Evolutionary conservation across 495 filamentous ascomycete species (phyloP).

Genomic region (Pseudoneurospora amorphoporcata): DNA sequence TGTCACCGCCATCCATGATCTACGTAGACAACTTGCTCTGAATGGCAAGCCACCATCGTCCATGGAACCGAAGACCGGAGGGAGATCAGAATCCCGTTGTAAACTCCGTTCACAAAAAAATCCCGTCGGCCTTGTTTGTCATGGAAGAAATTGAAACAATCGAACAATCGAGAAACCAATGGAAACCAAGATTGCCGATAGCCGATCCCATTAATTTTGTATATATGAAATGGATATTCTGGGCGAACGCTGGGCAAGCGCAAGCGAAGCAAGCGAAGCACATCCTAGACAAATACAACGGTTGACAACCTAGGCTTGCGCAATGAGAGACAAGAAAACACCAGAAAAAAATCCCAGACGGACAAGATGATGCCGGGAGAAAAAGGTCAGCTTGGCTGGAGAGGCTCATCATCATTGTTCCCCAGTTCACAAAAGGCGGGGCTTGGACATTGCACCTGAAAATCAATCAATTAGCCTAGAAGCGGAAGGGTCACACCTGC

Average conservation of each 20-base stretch:
- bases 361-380: not conserved
- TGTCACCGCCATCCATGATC: not conserved
- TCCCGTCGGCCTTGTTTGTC: not conserved
- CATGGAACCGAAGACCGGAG: too few species aligned
- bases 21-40: not conserved
- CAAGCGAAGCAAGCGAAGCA: not conserved
- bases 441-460: too few species aligned
- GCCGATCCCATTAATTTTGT: not conserved
- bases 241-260: not conserved
- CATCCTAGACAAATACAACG: not conserved
- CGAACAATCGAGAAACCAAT: not conserved
- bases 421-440: too few species aligned
- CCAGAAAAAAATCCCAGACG: not conserved
- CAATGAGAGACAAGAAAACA: not conserved
- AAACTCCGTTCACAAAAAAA: not conserved
- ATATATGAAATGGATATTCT: not conserved
- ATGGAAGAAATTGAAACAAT: not conserved
- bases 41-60: not conserved
- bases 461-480: not conserved
- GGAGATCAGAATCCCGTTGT: too few species aligned
- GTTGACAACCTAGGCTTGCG: not conserved
- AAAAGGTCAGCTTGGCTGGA: not conserved
- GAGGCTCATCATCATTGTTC: not conserved
- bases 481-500: not conserved
- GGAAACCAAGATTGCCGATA: not conserved